Conservation (phyloP, 1,284 basidiomycete genomes). For the Pyrrhoderma lamaoense region DNA sequence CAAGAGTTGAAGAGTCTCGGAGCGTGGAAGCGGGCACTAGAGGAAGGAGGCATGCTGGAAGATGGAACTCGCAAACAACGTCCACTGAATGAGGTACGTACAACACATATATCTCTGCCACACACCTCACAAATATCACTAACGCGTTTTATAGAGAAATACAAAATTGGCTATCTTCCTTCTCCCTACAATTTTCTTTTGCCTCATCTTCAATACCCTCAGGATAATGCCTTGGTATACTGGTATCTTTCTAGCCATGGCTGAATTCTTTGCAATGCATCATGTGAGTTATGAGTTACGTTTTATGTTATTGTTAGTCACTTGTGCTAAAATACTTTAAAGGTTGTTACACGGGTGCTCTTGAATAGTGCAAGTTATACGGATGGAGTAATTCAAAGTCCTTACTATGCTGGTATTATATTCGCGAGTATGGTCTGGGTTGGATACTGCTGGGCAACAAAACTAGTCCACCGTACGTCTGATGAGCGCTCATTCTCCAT, state of each 20-base stretch:
- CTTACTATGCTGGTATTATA: slow-evolving; percentile 92
- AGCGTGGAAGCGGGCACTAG: slow-evolving; percentile 82
- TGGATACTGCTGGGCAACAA: slow-evolving; percentile 72
- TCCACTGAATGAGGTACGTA: slow-evolving; percentile 65
- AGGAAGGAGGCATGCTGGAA: slow-evolving; percentile 77
- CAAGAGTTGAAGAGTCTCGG: slow-evolving; percentile 84
- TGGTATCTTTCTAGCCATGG: slow-evolving; percentile 73
- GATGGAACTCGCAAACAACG: slow-evolving; percentile 64
- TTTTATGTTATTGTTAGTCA: slow-evolving; percentile 26
- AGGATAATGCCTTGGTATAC: slow-evolving; percentile 86
- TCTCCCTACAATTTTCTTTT: slow-evolving; percentile 74
- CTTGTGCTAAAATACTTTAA: slow-evolving; percentile 8
- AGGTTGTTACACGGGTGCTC: slow-evolving; percentile 79
- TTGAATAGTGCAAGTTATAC: slow-evolving; percentile 73
- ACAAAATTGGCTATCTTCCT: slow-evolving; percentile 78
- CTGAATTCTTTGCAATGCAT: slow-evolving; percentile 88
- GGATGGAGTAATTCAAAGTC: slow-evolving; percentile 69
- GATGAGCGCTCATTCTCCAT: not conserved
- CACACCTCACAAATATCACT: slow-evolving; percentile 3
- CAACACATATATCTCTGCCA: no score
- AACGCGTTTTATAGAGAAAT: slow-evolving; percentile 45
- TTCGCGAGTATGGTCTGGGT: slow-evolving; percentile 84
- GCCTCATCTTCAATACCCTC: slow-evolving; percentile 78
- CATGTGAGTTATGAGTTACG: slow-evolving; percentile 42
- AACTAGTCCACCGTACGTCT: slow-evolving; percentile 59